phyloP scores from a whole-genome alignment of 768 basidiomycete genomes.

The Rhodotorula paludigena region DNA sequence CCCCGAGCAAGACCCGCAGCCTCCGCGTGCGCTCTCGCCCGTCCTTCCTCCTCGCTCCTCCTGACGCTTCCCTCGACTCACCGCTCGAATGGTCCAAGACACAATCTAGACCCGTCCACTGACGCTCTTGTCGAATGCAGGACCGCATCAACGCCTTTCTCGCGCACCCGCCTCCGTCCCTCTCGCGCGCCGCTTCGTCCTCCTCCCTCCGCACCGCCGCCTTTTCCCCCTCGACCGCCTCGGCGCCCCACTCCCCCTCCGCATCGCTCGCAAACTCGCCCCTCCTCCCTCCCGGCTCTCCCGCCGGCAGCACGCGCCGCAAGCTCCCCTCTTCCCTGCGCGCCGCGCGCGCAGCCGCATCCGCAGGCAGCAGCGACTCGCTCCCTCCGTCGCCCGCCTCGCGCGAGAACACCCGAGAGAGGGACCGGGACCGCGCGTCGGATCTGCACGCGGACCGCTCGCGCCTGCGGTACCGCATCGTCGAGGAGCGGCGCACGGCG shows the following conservation, averaged over 20 bases:
- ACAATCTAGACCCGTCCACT: too few relatives aligned
- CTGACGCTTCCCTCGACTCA: too few relatives aligned
- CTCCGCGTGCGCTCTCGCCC: constrained; percentile 5
- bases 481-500: constrained; percentile 7
- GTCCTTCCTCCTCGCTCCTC: too few relatives aligned
- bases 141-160: constrained; percentile 31
- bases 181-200: constrained; percentile 1
- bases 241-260: too few relatives aligned
- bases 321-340: constrained; percentile 28
- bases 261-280: too few relatives aligned
- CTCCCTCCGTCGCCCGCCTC: neutral
- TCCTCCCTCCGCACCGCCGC: constrained; percentile 3
- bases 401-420: neutral
- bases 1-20: constrained; percentile 21
- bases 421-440: neutral
- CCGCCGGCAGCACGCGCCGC: neutral
- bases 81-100: too few relatives aligned
- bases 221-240: neutral
- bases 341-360: neutral
- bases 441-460: neutral
- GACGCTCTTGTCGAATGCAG: neutral
- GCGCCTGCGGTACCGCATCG: constrained; percentile 20
- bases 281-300: neutral
- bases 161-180: constrained; percentile 9
- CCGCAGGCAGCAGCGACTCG: neutral